These are phyloP conservation scores for Populus tomentosa DNA, from an alignment of 441 rosid genomes.

Conservation along the genomic window DNA sequence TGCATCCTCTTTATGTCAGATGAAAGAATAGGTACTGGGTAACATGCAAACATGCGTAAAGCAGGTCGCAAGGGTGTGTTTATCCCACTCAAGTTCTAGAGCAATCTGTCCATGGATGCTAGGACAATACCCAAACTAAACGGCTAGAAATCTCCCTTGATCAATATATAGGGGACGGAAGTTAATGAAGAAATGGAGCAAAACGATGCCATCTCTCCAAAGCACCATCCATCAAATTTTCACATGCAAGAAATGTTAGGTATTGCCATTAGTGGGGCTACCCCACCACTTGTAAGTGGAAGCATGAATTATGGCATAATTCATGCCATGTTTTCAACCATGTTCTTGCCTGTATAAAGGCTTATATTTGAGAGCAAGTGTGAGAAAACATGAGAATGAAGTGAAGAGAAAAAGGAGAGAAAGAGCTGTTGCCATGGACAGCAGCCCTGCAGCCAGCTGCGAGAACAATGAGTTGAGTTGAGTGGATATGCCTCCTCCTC, in stretches of 20 bases:
- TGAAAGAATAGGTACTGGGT: neutral
- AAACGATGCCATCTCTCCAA: neutral
- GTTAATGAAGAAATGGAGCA: neutral
- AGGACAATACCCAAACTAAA: neutral
- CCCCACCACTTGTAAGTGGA: too few species aligned
- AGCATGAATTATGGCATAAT: too few species aligned
- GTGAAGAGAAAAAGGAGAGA: too few species aligned
- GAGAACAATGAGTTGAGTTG: too few species aligned
- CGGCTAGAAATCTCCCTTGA: neutral
- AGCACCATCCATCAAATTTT: neutral
- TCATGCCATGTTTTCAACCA: too few species aligned
- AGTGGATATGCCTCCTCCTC: too few species aligned
- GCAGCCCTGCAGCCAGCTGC: too few species aligned
- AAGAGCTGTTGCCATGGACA: too few species aligned
- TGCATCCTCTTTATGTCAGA: neutral
- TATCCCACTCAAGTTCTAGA: neutral
- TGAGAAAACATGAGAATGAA: too few species aligned
- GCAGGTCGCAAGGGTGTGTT: neutral
- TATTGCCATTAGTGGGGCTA: too few species aligned
- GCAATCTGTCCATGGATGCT: neutral
- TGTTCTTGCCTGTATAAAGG: too few species aligned
- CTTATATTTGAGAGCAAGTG: too few species aligned
- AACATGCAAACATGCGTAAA: neutral
- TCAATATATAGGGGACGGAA: neutral
- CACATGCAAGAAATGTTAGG: neutral